A percentile compares a stretch with the other conserved stretches of the same genome.
Conservation (phyloP, 2,329 filamentous ascomycete species). For the Pseudogymnoascus sp. region DNA sequence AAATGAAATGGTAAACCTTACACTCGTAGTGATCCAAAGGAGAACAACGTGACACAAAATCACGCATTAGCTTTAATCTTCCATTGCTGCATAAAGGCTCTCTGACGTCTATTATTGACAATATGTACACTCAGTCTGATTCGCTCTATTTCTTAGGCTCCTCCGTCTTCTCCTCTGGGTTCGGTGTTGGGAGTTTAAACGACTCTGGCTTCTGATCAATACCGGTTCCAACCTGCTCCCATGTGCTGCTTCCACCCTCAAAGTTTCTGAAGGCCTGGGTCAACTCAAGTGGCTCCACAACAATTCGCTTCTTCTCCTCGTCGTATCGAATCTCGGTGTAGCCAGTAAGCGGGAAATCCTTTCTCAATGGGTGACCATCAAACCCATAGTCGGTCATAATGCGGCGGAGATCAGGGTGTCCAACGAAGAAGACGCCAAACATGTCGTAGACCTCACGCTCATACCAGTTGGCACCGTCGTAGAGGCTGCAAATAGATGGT, state of each 20-base stretch:
- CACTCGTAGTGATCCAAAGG: background rate
- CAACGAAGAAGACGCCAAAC: slow-evolving; percentile 93
- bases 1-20: background rate
- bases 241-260: slow-evolving; percentile 71
- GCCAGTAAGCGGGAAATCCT: slow-evolving; percentile 95
- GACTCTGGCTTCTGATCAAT: slow-evolving; percentile 70
- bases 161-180: slow-evolving; percentile 86
- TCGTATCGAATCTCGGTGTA: slow-evolving; percentile 98
- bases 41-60: background rate
- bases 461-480: slow-evolving; percentile 97
- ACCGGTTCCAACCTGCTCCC: slow-evolving; percentile 64
- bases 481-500: slow-evolving; percentile 76
- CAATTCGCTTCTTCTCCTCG: slow-evolving; percentile 99
- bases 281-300: slow-evolving; percentile 93
- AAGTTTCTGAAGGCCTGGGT: slow-evolving; percentile 99
- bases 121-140: slow-evolving; percentile 2
- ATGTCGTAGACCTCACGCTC: slow-evolving; percentile 97
- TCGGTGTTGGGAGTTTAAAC: slow-evolving; percentile 92
- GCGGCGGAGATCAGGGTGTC: slow-evolving; percentile 87
- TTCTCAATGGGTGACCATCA: slow-evolving; percentile 91
- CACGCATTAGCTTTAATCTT: background rate
- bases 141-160: slow-evolving; percentile 75
- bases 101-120: slow-evolving; percentile 7
- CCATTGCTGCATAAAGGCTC: background rate
- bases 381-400: slow-evolving; percentile 99